Percentiles rank a stretch among this genome's conserved stretches.
These are phyloP conservation scores for Colletotrichum truncatum DNA, from an alignment of 2,329 filamentous ascomycete genomes.

Conservation along the genomic window DNA sequence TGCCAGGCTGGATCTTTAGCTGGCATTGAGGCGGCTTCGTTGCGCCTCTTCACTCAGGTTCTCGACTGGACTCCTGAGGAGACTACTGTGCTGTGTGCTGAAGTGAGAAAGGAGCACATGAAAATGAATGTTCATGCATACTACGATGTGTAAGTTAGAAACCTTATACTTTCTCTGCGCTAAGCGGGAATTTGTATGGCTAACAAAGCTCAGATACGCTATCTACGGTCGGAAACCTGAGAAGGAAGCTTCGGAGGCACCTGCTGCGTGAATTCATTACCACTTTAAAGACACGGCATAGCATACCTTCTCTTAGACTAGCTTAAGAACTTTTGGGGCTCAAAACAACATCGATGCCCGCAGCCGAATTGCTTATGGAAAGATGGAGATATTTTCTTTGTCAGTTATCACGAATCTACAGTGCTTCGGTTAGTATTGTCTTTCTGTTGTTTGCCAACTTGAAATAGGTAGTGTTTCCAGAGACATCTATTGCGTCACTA, in stretches of 20 bases:
- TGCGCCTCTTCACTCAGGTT: slow-evolving; percentile 44
- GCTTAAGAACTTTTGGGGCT: too few species aligned
- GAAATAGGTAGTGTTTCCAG: too few species aligned
- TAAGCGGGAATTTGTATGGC: too few species aligned
- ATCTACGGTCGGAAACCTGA: slow-evolving; percentile 21
- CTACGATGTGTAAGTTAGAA: slow-evolving; percentile 49
- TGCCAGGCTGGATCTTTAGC: slow-evolving; percentile 38
- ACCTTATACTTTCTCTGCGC: too few species aligned
- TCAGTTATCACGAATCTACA: too few species aligned
- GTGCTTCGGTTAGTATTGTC: too few species aligned
- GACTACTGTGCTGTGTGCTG: slow-evolving; percentile 42
- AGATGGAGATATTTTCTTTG: too few species aligned
- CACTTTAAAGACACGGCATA: too few species aligned
- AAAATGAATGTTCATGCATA: slow-evolving; percentile 45
- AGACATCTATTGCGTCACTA: too few species aligned
- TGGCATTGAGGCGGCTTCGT: slow-evolving; percentile 42
- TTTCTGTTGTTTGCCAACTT: too few species aligned
- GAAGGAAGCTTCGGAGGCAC: background rate
- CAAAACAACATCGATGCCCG: too few species aligned
- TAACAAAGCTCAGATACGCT: background rate
- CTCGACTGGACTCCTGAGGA: slow-evolving; percentile 43
- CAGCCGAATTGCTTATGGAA: too few species aligned
- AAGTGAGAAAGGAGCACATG: slow-evolving; percentile 43
- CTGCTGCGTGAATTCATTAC: background rate
- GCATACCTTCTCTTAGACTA: background rate